These are phyloP conservation scores for Polyplosphaeria fusca DNA, from an alignment of 495 filamentous ascomycete species.

Conservation along the genomic window DNA sequence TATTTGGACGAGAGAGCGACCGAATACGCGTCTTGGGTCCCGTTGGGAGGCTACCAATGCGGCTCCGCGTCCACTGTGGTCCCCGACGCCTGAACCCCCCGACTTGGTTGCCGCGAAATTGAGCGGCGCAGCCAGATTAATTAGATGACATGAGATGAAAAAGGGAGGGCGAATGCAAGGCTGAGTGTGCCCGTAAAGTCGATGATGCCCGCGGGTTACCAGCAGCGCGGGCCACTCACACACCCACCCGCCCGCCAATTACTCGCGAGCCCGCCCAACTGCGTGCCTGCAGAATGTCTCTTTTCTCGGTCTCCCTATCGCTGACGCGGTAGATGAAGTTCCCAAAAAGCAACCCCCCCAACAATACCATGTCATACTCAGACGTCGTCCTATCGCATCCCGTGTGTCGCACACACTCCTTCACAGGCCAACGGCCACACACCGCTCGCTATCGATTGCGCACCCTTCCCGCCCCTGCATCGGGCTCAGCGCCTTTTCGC, in stretches of 20 bases:
- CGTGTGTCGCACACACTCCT: not conserved
- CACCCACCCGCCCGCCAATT: slow-evolving; percentile 4
- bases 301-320: slow-evolving; percentile 1
- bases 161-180: slow-evolving; percentile 4
- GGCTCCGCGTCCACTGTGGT: too few relatives aligned
- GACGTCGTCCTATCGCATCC: too few relatives aligned
- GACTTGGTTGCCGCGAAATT: not conserved
- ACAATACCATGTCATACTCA: too few relatives aligned
- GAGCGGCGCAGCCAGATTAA: not conserved
- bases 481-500: not conserved
- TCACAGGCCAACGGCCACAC: not conserved
- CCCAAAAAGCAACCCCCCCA: not conserved
- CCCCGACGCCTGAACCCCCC: too few relatives aligned
- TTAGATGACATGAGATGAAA: not conserved
- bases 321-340: not conserved
- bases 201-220: slow-evolving; percentile 25
- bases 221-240: slow-evolving; percentile 5
- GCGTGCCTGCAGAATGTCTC: slow-evolving; percentile 19
- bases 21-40: not conserved
- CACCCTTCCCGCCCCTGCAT: slow-evolving; percentile 1
- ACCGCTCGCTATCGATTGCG: slow-evolving; percentile 2
- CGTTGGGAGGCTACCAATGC: too few relatives aligned
- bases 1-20: too few relatives aligned
- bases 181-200: slow-evolving; percentile 5
- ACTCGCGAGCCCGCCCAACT: slow-evolving; percentile 1